These are phyloP conservation scores for Pleurotus cornucopiae DNA, from an alignment of 768 basidiomycete genomes.

Conservation along the genomic window DNA sequence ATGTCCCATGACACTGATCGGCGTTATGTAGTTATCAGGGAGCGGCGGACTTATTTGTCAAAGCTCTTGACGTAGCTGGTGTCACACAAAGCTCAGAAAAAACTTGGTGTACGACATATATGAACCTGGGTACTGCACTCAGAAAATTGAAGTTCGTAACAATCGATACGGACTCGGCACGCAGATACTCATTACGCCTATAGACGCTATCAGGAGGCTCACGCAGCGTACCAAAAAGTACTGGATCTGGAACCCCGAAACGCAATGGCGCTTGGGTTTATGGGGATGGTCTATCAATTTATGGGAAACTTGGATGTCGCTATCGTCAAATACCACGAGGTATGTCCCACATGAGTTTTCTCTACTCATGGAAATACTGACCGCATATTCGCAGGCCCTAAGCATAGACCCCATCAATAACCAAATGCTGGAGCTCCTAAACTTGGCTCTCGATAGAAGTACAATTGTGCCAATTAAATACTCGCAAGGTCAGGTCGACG, in stretches of 20 bases:
- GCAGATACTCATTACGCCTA: slow-evolving; percentile 3
- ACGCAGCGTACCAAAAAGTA: slow-evolving; percentile 69
- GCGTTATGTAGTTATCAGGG: slow-evolving; percentile 54
- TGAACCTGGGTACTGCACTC: slow-evolving; percentile 89
- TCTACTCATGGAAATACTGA: not conserved
- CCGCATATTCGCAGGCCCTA: slow-evolving; percentile 46
- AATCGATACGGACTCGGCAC: not conserved
- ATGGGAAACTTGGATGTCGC: slow-evolving; percentile 71
- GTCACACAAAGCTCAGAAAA: slow-evolving; percentile 81
- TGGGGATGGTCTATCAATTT: slow-evolving; percentile 87
- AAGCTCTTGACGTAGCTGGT: slow-evolving; percentile 76
- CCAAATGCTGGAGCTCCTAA: slow-evolving; percentile 76
- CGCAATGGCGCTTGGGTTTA: slow-evolving; percentile 74
- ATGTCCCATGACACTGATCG: not conserved
- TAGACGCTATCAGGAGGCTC: slow-evolving; percentile 61
- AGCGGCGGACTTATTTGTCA: slow-evolving; percentile 68
- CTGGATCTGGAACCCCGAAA: slow-evolving; percentile 85
- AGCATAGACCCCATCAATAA: slow-evolving; percentile 82
- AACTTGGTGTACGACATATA: slow-evolving; percentile 85
- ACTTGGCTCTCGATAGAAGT: slow-evolving; percentile 66
- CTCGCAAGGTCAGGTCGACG: not conserved
- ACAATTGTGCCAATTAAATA: not conserved
- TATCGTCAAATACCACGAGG: slow-evolving; percentile 91
- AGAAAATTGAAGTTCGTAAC: slow-evolving; percentile 69
- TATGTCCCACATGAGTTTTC: slow-evolving; percentile 26